These are phyloP conservation scores for Salix viminalis DNA, from an alignment of 345 rosid genomes.

Conservation along the genomic window DNA sequence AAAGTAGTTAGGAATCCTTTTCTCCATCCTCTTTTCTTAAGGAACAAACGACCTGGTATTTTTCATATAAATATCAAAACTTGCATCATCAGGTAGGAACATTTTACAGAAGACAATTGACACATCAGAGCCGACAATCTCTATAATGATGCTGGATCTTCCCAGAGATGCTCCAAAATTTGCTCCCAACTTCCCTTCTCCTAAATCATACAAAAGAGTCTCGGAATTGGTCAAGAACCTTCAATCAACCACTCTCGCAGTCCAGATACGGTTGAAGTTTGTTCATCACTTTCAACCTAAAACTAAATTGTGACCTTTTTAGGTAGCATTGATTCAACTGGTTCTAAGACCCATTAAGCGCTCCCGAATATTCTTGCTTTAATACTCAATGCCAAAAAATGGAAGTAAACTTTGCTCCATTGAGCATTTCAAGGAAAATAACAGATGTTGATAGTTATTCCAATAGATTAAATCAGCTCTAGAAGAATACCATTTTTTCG, in stretches of 20 bases:
- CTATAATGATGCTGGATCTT: neutral
- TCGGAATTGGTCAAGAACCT: neutral
- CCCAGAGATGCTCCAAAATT: neutral
- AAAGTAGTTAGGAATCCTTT: neutral
- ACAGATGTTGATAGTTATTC: neutral
- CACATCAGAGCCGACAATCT: neutral
- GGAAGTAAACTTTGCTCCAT: neutral
- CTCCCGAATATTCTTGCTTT: neutral
- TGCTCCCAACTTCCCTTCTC: neutral
- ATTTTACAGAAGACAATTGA: neutral
- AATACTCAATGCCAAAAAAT: neutral
- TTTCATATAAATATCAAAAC: neutral
- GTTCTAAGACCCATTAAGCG: neutral
- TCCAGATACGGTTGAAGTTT: neutral
- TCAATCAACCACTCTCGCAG: neutral
- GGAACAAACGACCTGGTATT: neutral
- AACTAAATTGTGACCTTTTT: neutral
- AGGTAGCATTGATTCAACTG: neutral
- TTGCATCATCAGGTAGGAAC: neutral
- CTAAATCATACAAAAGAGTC: neutral
- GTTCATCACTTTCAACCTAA: neutral
- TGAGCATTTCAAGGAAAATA: neutral
- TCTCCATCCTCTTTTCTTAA: neutral
- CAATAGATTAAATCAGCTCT: neutral
- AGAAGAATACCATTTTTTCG: neutral